phyloP scores from a whole-genome alignment of 2,329 filamentous ascomycete genomes.

The Epichloe gansuensis region DNA sequence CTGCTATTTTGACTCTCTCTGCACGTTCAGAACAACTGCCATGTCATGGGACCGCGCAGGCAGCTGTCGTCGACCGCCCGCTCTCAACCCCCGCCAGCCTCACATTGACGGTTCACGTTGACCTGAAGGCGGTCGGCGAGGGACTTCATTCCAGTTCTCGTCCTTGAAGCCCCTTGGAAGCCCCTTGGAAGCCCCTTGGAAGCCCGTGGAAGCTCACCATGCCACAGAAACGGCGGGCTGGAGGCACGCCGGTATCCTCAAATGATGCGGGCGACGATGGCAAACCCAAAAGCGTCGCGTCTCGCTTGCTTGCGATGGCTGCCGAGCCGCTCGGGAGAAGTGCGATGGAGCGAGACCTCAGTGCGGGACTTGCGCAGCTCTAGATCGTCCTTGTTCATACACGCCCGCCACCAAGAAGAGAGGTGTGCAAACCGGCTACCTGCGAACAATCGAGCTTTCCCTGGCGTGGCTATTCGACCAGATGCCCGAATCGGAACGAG shows the following conservation, averaged over 20 bases:
- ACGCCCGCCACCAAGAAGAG: constrained; percentile 63
- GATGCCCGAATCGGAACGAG: constrained; percentile 45
- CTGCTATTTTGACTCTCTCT: neutral
- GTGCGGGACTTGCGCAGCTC: constrained; percentile 54
- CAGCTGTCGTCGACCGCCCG: neutral
- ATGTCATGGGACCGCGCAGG: neutral
- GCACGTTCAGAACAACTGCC: neutral
- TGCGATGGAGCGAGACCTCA: constrained; percentile 57
- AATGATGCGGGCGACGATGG: neutral
- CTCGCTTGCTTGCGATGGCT: constrained; percentile 58
- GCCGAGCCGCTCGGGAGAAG: constrained; percentile 55
- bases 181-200: no score
- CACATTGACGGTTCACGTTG: neutral
- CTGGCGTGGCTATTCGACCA: constrained; percentile 55
- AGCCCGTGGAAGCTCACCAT: constrained; percentile 15
- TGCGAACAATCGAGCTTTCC: constrained; percentile 58
- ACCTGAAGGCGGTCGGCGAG: neutral
- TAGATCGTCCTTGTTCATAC: constrained; percentile 57
- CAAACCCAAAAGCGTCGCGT: constrained; percentile 49
- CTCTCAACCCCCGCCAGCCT: neutral
- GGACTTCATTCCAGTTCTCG: neutral
- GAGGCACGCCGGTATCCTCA: neutral
- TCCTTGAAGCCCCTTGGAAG: no score
- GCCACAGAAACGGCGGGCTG: constrained; percentile 26
- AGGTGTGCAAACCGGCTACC: constrained; percentile 69